phyloP scores from a whole-genome alignment of 1,284 basidiomycete genomes.

The Moesziomyces sp. region DNA sequence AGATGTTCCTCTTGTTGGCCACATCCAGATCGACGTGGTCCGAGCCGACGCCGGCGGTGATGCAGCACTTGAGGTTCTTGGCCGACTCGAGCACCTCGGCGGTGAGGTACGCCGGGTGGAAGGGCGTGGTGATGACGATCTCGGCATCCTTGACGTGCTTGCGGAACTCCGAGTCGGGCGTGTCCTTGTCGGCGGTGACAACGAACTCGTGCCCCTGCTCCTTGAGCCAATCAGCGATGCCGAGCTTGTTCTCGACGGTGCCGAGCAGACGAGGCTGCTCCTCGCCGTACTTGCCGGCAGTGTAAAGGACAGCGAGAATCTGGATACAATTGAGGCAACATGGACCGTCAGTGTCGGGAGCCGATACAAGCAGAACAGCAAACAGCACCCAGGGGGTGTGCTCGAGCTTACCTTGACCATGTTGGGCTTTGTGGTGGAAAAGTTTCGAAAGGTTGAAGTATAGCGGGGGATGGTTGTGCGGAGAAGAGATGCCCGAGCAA shows the following conservation, averaged over 20 bases:
- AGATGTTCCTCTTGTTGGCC: conserved; percentile 82
- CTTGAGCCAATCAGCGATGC: conserved; percentile 68
- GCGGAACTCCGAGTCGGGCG: conserved; percentile 83
- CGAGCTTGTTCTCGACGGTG: conserved; percentile 81
- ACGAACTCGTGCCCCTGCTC: conserved; percentile 78
- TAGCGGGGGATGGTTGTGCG: conserved; percentile 23
- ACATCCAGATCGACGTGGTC: conserved; percentile 88
- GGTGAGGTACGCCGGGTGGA: conserved; percentile 83
- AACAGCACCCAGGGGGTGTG: too few species aligned
- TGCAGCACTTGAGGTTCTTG: conserved; percentile 88
- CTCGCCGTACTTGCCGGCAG: conserved; percentile 78
- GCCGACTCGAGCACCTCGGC: conserved; percentile 81
- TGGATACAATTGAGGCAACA: conserved; percentile 58
- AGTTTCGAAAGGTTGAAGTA: conserved; percentile 22
- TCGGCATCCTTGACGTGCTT: conserved; percentile 81
- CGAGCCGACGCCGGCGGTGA: conserved; percentile 94
- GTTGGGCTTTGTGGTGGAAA: conserved; percentile 46
- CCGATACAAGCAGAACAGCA: too few species aligned
- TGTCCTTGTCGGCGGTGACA: conserved; percentile 83
- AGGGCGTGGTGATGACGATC: conserved; percentile 81
- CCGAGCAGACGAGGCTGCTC: conserved; percentile 87
- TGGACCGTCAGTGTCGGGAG: too few species aligned
- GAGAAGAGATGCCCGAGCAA: conserved; percentile 29
- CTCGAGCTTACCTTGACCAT: conserved; percentile 43
- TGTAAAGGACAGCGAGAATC: conserved; percentile 81